Percentiles rank a stretch among this genome's conserved stretches.
These are phyloP conservation scores for Toxicodendron radicans DNA, from an alignment of 345 rosid species.

Conservation along the genomic window DNA sequence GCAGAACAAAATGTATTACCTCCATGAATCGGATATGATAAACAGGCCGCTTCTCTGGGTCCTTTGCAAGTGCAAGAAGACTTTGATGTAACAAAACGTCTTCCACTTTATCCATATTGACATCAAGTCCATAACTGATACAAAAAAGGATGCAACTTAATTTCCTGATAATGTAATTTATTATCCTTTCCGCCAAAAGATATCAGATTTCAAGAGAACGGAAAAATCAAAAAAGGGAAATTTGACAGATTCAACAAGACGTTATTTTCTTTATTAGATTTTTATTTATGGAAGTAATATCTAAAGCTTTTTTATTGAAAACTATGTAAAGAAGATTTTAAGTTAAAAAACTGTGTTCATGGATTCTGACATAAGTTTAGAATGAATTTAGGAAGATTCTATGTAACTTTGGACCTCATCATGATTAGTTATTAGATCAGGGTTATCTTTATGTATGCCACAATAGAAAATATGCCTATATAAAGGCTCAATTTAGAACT, in stretches of 20 bases:
- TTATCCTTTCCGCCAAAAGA: neutral
- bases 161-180: neutral
- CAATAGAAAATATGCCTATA: neutral
- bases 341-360: neutral
- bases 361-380: neutral
- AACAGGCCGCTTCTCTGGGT: constrained; percentile 59
- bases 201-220: neutral
- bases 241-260: neutral
- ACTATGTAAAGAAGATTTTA: neutral
- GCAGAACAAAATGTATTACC: constrained; percentile 38
- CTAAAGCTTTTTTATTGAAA: neutral
- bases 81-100: constrained; percentile 60
- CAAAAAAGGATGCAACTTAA: constrained; percentile 6
- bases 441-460: neutral
- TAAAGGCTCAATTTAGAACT: neutral
- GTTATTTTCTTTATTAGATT: neutral
- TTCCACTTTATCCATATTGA: constrained; percentile 67
- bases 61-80: constrained; percentile 59
- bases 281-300: neutral
- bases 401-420: neutral
- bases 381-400: neutral
- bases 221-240: neutral
- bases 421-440: neutral
- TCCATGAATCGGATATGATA: constrained; percentile 61
- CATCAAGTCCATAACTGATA: constrained; percentile 63